Evolutionary conservation across 441 rosid genomes (phyloP).

Genomic region (Adansonia grandidieri): DNA sequence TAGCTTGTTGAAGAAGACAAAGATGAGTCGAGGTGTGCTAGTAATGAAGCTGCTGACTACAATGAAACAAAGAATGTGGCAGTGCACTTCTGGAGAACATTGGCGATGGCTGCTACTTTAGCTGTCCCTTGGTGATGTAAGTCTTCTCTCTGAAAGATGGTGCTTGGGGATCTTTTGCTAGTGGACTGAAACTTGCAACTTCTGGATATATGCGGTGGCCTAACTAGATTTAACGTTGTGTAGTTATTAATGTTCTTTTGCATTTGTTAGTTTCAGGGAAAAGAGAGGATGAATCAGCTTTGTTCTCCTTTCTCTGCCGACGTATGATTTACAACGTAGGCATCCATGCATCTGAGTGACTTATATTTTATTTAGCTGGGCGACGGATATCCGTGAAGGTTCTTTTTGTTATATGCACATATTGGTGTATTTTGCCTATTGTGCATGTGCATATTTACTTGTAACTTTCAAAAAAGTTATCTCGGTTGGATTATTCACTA

Average conservation of each 20-base stretch:
- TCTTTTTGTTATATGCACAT: slow-evolving; percentile 10
- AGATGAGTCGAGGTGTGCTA: slow-evolving; percentile 16
- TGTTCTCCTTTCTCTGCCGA: slow-evolving; percentile 24
- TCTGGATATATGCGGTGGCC: slow-evolving; percentile 28
- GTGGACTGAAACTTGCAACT: slow-evolving; percentile 27
- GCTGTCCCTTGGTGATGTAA: slow-evolving; percentile 39
- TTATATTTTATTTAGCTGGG: background rate
- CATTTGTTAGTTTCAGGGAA: slow-evolving; percentile 30
- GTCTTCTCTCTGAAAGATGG: slow-evolving; percentile 45
- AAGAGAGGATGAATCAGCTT: slow-evolving; percentile 25
- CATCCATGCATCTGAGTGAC: slow-evolving; percentile 15
- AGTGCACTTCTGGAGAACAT: slow-evolving; percentile 33
- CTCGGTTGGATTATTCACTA: background rate
- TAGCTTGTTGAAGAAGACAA: slow-evolving; percentile 31
- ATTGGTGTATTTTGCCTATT: slow-evolving; percentile 23
- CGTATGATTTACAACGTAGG: slow-evolving; percentile 30
- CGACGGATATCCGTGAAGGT: background rate
- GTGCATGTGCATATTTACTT: background rate
- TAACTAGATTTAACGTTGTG: slow-evolving; percentile 33
- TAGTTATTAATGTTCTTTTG: slow-evolving; percentile 23
- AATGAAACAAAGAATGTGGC: slow-evolving; percentile 28
- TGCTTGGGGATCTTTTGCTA: slow-evolving; percentile 35
- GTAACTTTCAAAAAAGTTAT: background rate
- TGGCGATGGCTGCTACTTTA: slow-evolving; percentile 40
- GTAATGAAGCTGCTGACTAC: slow-evolving; percentile 18